These are phyloP conservation scores for Daldinia eschscholtzii DNA, from an alignment of 2,329 filamentous ascomycete genomes.

Conservation along the genomic window DNA sequence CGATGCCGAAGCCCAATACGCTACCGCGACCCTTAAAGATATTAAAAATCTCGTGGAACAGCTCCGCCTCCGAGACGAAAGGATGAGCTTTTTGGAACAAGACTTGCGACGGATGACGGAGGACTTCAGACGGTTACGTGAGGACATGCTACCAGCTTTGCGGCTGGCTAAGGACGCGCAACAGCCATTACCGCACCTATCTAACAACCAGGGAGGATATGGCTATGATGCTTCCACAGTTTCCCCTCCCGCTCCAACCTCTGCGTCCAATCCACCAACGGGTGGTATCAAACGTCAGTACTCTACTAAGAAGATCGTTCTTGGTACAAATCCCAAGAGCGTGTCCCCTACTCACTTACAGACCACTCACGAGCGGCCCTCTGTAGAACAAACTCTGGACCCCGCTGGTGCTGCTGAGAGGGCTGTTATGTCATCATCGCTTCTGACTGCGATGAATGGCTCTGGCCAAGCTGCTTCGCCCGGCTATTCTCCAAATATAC, in stretches of 20 bases:
- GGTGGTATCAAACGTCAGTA: slow-evolving; percentile 76
- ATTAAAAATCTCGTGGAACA: slow-evolving; percentile 92
- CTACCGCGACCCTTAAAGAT: slow-evolving; percentile 90
- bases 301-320: slow-evolving; percentile 80
- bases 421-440: slow-evolving; percentile 75
- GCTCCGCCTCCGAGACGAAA: slow-evolving; percentile 88
- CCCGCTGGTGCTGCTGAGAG: slow-evolving; percentile 76
- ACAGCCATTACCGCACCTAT: slow-evolving; percentile 79
- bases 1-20: slow-evolving; percentile 87
- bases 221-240: slow-evolving; percentile 64
- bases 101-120: slow-evolving; percentile 87
- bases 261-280: slow-evolving; percentile 64
- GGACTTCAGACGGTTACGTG: slow-evolving; percentile 87
- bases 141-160: slow-evolving; percentile 91
- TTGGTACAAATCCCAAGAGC: slow-evolving; percentile 79
- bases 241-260: slow-evolving; percentile 70
- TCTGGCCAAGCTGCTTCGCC: slow-evolving; percentile 67
- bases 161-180: slow-evolving; percentile 92
- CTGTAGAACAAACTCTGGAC: slow-evolving; percentile 75
- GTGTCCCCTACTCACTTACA: slow-evolving; percentile 80
- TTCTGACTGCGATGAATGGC: slow-evolving; percentile 78
- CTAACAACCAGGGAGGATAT: slow-evolving; percentile 59
- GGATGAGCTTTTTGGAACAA: slow-evolving; percentile 84
- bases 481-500: slow-evolving; percentile 75
- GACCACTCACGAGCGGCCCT: slow-evolving; percentile 73